Evolutionary conservation across 148 eudicot genomes (phyloP), one percentile per base, ranked within the genome.

Genomic region (Persicaria maculosa): DNA sequence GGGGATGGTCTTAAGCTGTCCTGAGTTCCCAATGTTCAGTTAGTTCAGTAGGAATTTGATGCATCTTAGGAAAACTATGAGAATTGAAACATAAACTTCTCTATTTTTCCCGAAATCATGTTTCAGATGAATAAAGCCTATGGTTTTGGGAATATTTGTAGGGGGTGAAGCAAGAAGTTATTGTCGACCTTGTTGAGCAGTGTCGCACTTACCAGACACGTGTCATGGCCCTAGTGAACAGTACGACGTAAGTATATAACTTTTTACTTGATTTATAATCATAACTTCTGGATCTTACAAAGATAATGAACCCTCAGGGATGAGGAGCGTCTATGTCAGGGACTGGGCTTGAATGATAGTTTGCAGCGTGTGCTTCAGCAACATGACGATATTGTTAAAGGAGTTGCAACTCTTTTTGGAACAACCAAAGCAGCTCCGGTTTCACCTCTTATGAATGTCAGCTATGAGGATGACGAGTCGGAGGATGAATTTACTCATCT

Each of bases 181-280:
- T 94, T 73, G 85, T 90, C 80, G 98, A 94, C 83, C 92, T 94
- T 72, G 93, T 91, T 80, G 97, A 90, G 68, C 97, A 94, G 85
- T 94, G 98, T 46, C 89, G 96, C 61, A 88, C 90, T 46, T 91
- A 90, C 85, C 89, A 87, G 74, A 88, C 82, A 76, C 96, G 97
- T 71, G 98, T 91, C 76, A 84, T 88, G 90, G 73, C 83, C 65
- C 98, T 94, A 59, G 93, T 91, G 78, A 90, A 86, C 75, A 88
- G 85, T 74, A 79, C 98, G 52, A 52, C 75, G 97, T 94, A 83
- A 87, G 91, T 73, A 78, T 57, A 25, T 4, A 12, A 3, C 67
- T 5, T n/a, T 67, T 50, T 40, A 40, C 46, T 65, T 15, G 9
- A 65, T 65, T 12, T 14, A 15, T 65, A 40, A 43, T 12, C 47